These are phyloP conservation scores for Grigorovia humatica DNA, from an alignment of 805 yeast species.

Conservation along the genomic window DNA sequence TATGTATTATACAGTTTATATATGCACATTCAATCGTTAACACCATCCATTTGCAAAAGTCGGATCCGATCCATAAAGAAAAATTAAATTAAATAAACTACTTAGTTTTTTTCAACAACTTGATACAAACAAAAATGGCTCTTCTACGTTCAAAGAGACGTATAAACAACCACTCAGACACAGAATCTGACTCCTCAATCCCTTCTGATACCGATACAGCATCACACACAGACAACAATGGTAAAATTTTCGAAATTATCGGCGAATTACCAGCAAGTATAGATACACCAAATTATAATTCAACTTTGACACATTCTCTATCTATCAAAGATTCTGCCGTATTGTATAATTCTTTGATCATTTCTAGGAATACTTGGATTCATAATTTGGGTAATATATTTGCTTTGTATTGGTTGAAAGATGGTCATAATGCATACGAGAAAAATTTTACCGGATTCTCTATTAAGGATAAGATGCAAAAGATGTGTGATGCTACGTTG, in stretches of 20 bases:
- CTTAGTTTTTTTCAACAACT: too few species aligned
- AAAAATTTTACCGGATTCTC: constrained; percentile 5
- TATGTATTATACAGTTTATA: too few species aligned
- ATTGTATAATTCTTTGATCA: constrained; percentile 56
- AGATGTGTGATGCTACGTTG: constrained; percentile 66
- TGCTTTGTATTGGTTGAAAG: constrained; percentile 70
- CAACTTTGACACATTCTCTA: constrained; percentile 52
- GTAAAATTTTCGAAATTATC: constrained; percentile 53
- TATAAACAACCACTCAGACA: neutral
- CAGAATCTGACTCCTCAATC: neutral
- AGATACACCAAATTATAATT: constrained; percentile 43
- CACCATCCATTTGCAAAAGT: too few species aligned
- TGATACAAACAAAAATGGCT: too few species aligned
- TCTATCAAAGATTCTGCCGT: constrained; percentile 66
- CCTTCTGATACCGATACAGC: constrained; percentile 1
- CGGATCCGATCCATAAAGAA: too few species aligned
- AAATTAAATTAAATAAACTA: too few species aligned
- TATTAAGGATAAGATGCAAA: constrained; percentile 73
- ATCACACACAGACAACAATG: constrained; percentile 6
- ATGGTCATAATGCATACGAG: constrained; percentile 13
- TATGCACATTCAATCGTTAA: neutral
- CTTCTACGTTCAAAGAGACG: neutral
- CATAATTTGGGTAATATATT: constrained; percentile 48
- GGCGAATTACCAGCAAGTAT: constrained; percentile 60
- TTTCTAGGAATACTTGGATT: constrained; percentile 62